Conservation (phyloP, 805 yeast genomes). For the Myxozyma monticola region DNA sequence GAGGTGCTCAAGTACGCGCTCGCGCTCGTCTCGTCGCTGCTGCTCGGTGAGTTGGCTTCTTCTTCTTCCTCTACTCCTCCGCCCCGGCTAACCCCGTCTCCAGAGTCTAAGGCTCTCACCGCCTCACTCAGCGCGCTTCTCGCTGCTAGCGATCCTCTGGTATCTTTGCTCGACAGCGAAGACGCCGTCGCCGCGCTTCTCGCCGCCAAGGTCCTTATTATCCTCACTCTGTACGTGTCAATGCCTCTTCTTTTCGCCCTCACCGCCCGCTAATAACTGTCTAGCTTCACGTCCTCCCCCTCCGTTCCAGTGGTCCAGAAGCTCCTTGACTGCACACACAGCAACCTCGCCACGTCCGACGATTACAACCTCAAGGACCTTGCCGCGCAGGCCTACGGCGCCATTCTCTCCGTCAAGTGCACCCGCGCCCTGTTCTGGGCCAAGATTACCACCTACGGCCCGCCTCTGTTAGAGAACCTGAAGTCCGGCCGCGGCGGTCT, state of each 20-base stretch:
- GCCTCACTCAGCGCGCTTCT: constrained; percentile 13
- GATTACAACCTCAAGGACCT: constrained; percentile 58
- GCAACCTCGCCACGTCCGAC: constrained; percentile 40
- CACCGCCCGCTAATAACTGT: constrained; percentile 12
- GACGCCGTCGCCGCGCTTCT: constrained; percentile 62
- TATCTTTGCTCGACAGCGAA: constrained; percentile 50
- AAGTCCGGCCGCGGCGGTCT: constrained; percentile 51
- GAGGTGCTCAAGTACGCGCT: constrained; percentile 67
- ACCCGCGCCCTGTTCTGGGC: constrained; percentile 57
- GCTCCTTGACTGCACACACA: constrained; percentile 39
- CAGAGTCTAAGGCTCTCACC: constrained; percentile 10
- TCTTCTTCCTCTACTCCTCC: too few relatives aligned
- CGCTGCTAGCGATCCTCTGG: constrained; percentile 9
- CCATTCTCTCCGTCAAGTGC: constrained; percentile 54
- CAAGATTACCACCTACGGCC: constrained; percentile 46
- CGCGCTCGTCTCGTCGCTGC: constrained; percentile 60
- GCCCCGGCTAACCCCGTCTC: not conserved
- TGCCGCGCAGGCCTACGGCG: constrained; percentile 64
- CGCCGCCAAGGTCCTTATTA: constrained; percentile 54
- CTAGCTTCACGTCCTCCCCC: constrained; percentile 30
- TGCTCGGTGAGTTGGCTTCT: constrained; percentile 26
- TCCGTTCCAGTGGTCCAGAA: constrained; percentile 43
- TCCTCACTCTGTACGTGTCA: constrained; percentile 45
- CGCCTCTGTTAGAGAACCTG: constrained; percentile 52
- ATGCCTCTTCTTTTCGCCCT: too few relatives aligned